Percentiles rank a stretch among this genome's conserved stretches.
phyloP scores from a whole-genome alignment of 2,329 filamentous ascomycete genomes.

The Xylaria sp. region DNA sequence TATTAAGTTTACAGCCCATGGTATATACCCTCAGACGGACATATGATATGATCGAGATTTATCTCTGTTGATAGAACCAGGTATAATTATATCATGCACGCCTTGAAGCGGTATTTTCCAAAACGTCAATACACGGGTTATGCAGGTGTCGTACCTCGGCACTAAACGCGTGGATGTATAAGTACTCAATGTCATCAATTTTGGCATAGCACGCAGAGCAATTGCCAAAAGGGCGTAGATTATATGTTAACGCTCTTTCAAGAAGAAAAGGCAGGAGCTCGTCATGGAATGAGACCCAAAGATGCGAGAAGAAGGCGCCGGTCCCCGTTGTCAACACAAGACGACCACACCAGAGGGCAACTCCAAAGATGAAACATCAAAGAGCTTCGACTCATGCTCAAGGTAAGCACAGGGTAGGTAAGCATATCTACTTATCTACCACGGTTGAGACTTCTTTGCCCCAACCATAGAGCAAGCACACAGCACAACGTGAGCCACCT shows the following conservation, averaged over 20 bases:
- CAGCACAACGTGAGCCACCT: neutral
- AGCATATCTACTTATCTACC: neutral
- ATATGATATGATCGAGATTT: neutral
- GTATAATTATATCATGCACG: neutral
- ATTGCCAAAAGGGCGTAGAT: neutral
- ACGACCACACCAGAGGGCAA: neutral
- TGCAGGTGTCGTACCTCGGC: neutral
- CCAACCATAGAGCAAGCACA: neutral
- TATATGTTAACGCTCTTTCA: neutral
- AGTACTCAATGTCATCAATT: neutral
- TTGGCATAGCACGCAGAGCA: neutral
- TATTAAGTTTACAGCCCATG: neutral
- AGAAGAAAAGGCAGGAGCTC: neutral
- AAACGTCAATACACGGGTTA: neutral
- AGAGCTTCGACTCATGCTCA: neutral
- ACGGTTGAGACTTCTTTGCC: constrained; percentile 13
- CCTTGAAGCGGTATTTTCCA: neutral
- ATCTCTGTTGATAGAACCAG: neutral
- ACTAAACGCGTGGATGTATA: neutral
- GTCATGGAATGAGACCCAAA: neutral
- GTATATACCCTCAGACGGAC: neutral
- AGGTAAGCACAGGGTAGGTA: constrained; percentile 11
- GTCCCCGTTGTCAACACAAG: neutral
- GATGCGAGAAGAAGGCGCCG: neutral
- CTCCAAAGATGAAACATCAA: neutral